Base-by-base conservation (phyloP, 78 protist species). In the Dictyostelium capitatum region DNA sequence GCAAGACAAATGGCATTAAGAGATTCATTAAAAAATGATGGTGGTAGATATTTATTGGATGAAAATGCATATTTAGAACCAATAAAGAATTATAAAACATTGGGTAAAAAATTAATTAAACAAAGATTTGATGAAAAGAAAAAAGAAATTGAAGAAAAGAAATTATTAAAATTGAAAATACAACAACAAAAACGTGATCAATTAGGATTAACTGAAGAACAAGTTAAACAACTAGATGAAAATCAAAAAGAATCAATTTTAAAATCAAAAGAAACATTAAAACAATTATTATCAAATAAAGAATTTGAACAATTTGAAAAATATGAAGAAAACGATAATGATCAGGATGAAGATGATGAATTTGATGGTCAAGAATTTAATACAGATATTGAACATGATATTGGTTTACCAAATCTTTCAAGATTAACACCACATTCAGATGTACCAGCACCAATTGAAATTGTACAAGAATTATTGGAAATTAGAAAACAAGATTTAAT, bases 1-100 rank as follows among this genome's bases (percentile, higher is more conserved):
- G 93, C 93, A 0, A 32, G 54, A 19, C 93, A 87, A 64, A 87
- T 87, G 93, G 73, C 93, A 28, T 62, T 87, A 80, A 50, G 84
- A 28, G 93, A 87, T 19, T 87, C 93, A 25, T 43, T 87, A 15
- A 87, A 87, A 41, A 59, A 43, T 46, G 93, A 87, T 77, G 93
- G 93, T 77, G 93, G 93, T 28, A 57, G 46, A 15, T 87, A 50
- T 47, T 46, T 87, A 28, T 19, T 87, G 5, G 70, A 87, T n/a
- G 80, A 57, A 46, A 32, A 46, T 6, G 56, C 25, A 10, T 87
- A 87, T 56, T 12, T 0, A 2, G 84, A 87, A 47, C 70, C 79
- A 12, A 47, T 72, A 6, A 51, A 53, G 8, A 47, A 47, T 19
- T 87, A 87, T 62, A 74, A 77, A 50, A 54, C 48, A 19, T 20